Conservation (phyloP, 345 rosid species). For the Dovyalis caffra region DNA sequence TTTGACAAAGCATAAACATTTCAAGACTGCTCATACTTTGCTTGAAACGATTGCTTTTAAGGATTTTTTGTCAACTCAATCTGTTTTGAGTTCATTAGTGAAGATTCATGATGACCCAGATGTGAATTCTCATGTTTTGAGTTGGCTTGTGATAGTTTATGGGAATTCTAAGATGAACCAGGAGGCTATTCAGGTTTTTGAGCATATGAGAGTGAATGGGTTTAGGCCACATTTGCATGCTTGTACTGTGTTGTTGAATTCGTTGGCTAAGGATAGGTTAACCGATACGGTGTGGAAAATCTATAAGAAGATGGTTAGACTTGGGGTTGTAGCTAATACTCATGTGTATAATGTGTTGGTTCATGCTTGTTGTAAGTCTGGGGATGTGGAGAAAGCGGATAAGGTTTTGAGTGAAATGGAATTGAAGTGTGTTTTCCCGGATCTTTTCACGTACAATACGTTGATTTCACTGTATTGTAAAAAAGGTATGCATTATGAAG, state of each 20-base stretch:
- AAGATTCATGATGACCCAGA: slow-evolving; percentile 53
- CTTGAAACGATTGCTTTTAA: slow-evolving; percentile 67
- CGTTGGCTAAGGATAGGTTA: slow-evolving; percentile 62
- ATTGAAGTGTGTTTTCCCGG: slow-evolving; percentile 53
- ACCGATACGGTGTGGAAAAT: slow-evolving; percentile 74
- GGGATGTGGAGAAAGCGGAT: slow-evolving; percentile 68
- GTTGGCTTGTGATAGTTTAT: slow-evolving; percentile 76
- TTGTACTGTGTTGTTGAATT: slow-evolving; percentile 78
- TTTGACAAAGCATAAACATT: slow-evolving; percentile 61
- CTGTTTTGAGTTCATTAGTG: slow-evolving; percentile 63
- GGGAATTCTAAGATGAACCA: slow-evolving; percentile 61
- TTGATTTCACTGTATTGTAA: slow-evolving; percentile 74
- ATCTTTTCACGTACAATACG: slow-evolving; percentile 70
- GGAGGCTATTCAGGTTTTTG: slow-evolving; percentile 74
- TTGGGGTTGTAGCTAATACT: slow-evolving; percentile 68
- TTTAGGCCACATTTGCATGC: slow-evolving; percentile 80
- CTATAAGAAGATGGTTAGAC: slow-evolving; percentile 70
- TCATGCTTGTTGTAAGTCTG: slow-evolving; percentile 85
- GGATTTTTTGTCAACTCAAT: slow-evolving; percentile 70
- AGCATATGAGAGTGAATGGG: slow-evolving; percentile 51
- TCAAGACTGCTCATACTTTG: slow-evolving; percentile 70
- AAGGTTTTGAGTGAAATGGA: slow-evolving; percentile 79
- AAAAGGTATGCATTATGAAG: slow-evolving; percentile 93
- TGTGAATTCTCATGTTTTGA: slow-evolving; percentile 67
- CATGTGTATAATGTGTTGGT: slow-evolving; percentile 82